Base-by-base conservation (phyloP, 2,329 filamentous ascomycete genomes). In the Ophiosphaerella herpotricha region DNA sequence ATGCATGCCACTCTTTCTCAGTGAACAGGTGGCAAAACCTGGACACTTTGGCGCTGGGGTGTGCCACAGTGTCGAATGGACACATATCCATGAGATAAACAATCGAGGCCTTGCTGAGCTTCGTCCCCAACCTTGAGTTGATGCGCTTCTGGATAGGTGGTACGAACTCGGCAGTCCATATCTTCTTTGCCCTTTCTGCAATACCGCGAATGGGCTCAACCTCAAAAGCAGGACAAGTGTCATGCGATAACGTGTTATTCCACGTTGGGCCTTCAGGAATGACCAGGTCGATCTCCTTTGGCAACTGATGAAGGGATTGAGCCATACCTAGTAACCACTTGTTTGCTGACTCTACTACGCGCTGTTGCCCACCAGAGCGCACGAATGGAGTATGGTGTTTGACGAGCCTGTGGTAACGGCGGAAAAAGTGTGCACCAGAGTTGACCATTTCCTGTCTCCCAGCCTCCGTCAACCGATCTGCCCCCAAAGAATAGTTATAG, bases 31-130 rank as follows among this genome's bases (percentile, higher is more conserved):
- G 68, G 73, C 92, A 97, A 74, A 96, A 95, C 0, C 78, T 76
- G 0, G 90, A 91, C 8, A 87, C 70, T 4, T 67, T 68, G 14
- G 73, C 79, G 4, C 77, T 81, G 2, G 80, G 74, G 0, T 74
- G 66, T 5, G 83, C 78, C n/a, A 96, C 85, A 0, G 90, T 93
- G 60, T 88, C 82, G 74, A 91, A 96, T 0, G 92, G 87, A 65
- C 92, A 97, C 52, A 96, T 78, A 63, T 96, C 91, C 91, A 97
- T 96, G 31, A 97, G 70, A 49, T 81, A 82, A 48, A 91, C 77
- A 1, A 85, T 83, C 31, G 93, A 85, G 1, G 76, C 65, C 11
- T 78, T 67, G 2, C 81, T 83, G 36, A 96, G 71, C 53, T 88
- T 84, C 5, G 83, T 85, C 2, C 88, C 88, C 0, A 97, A 78